Evolutionary conservation across 2,329 filamentous ascomycete genomes (phyloP), one percentile per base, ranked within the genome.

Genomic region (Myriosclerotinia duriaeana): DNA sequence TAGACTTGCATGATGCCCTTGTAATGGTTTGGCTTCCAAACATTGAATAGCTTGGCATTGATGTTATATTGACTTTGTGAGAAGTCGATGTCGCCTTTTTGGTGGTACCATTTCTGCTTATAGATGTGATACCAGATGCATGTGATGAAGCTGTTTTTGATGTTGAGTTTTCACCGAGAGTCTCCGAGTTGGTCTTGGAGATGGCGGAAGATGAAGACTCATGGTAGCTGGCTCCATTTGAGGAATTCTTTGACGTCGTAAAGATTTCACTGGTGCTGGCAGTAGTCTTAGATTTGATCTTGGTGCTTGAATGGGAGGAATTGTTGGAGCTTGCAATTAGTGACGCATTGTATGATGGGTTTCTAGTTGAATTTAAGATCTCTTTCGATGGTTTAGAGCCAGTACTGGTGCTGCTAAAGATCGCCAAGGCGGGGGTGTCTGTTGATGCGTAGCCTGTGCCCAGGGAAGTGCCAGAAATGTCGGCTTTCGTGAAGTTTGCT

Each of bases 11-110:
- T 38, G 53, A 26, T 15, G 53, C 44, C 30, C n/a, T 26, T 34
- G 55, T 59, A 53, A 66, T 66, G 20, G 64, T 66, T 34, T 60
- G 46, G n/a, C 20, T 30, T 9, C 38, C 22, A 22, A 34, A 61
- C 30, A 52, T 38, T 12, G 58, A 50, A 30, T 50, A 38, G 20
- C 5, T 52, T 61, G 53, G 15, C 53, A 55, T 55, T 38, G 58
- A 48, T 20, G 17, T 40, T 20, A 50, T 40, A 26, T 30, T 34
- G 42, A 17, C 15, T 44, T 50, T 34, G 40, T 50, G 36, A n/a
- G 58, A 38, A 14, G 17, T 52, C 30, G 58, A 52, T 50, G 30
- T 61, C 38, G 30, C 26, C 17, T 38, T 61, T 9, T 15, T 61
- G 5, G 20, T 61, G 9, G 30, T 52, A 8, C 34, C 26, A 14